Conservation (phyloP, 2,329 filamentous ascomycete species). For the Aspergillus texensis region DNA sequence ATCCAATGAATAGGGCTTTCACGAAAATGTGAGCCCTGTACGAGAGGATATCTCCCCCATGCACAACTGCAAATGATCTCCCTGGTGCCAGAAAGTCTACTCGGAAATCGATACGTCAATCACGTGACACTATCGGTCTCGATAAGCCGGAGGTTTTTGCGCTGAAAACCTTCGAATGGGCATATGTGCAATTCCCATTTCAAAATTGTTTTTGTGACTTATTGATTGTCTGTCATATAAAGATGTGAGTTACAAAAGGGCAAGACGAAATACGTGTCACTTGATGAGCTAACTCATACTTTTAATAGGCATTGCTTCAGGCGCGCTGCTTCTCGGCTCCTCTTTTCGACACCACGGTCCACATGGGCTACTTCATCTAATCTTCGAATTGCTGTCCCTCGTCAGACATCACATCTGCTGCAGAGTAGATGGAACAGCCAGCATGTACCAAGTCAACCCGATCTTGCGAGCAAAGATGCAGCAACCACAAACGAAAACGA, state of each 20-base stretch:
- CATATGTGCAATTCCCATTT: background rate
- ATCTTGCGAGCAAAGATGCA: background rate
- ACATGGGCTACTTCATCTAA: slow-evolving; percentile 44
- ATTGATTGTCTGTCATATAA: background rate
- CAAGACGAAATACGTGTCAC: background rate
- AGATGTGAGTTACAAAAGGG: background rate
- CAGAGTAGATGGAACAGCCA: slow-evolving; percentile 40
- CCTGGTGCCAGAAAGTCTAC: background rate
- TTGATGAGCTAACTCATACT: background rate
- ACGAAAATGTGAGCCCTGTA: background rate
- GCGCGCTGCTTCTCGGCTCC: slow-evolving; percentile 58
- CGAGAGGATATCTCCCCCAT: background rate
- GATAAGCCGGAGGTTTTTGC: background rate
- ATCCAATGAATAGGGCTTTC: background rate
- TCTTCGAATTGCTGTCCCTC: slow-evolving; percentile 35
- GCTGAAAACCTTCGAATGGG: background rate
- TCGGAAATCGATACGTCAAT: background rate
- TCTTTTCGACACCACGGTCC: slow-evolving; percentile 50
- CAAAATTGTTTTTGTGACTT: background rate
- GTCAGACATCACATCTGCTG: slow-evolving; percentile 44
- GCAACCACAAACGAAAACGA: background rate
- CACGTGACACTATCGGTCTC: background rate
- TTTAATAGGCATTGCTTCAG: slow-evolving; percentile 59
- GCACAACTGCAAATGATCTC: background rate
- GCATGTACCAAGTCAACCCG: slow-evolving; percentile 3